Percentiles rank a stretch among this genome's conserved stretches.
These are phyloP conservation scores for Gypsophila paniculata DNA, from an alignment of 179 eudicot species.

Conservation along the genomic window DNA sequence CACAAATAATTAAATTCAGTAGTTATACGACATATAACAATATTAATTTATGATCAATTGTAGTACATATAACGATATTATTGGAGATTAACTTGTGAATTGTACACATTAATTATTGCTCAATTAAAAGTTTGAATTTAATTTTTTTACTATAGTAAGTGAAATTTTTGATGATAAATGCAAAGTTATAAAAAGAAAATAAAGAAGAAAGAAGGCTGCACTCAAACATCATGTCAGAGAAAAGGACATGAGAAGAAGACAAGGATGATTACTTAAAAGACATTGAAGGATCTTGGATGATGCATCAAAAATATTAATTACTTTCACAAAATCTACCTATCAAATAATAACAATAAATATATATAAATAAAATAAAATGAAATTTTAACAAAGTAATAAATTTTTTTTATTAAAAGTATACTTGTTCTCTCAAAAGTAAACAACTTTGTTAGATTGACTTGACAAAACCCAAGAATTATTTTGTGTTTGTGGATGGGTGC, in stretches of 20 bases:
- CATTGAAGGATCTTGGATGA: constrained; percentile 25
- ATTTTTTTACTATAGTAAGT: constrained; percentile 15
- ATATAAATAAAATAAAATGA: background rate
- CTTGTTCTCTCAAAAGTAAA: constrained; percentile 20
- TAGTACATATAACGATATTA: too few relatives aligned
- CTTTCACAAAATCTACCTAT: background rate
- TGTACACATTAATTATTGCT: constrained; percentile 7
- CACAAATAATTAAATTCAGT: too few relatives aligned
- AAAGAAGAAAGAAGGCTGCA: constrained; percentile 30
- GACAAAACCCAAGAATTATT: constrained; percentile 28
- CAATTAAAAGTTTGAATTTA: constrained; percentile 10
- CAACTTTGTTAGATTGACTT: constrained; percentile 18
- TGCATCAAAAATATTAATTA: constrained; percentile 13
- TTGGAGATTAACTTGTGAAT: too few relatives aligned
- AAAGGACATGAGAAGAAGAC: constrained; percentile 28
- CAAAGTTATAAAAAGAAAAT: background rate
- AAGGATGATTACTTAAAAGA: constrained; percentile 23
- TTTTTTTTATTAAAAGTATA: constrained; percentile 11
- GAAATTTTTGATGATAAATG: constrained; percentile 23
- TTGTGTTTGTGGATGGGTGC: constrained; percentile 18
- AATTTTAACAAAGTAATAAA: background rate
- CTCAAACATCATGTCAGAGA: constrained; percentile 31
- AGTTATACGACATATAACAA: too few relatives aligned
- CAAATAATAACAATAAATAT: background rate
- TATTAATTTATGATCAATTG: too few relatives aligned